Base-by-base conservation (phyloP, 495 filamentous ascomycete genomes). In the Echria macrotheca region DNA sequence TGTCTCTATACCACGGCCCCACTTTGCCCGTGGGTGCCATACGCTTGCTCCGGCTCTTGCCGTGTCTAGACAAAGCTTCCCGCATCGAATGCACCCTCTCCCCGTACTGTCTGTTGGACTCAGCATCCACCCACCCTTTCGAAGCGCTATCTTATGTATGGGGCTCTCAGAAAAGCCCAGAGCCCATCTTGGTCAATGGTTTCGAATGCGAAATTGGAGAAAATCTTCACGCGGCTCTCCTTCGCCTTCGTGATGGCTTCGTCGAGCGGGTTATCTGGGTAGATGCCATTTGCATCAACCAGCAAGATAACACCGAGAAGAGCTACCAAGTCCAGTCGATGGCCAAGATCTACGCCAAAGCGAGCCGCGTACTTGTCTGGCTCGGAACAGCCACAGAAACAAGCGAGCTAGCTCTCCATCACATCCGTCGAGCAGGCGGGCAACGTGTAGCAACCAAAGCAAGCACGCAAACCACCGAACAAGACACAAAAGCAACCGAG, bases 281-380 rank as follows among this genome's bases (percentile, higher is more conserved):
- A 39, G 36, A 39, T 39, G 36, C 36, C 17, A 39, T 39, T 17
- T 39, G 36, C 23, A 44, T 44, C 26, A 49, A 63, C 38, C 59
- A 65, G 44, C 18, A 45, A 2, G 43, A 61, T 19, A 0, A 10
- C 1, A 19, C 38, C 11, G 63, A 66, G 36, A 48, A 36, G 8
- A 28, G 8, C 0, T 29, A 47, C 7, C 60, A 63, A 22, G 51
- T 66, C 14, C 48, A 54, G 51, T 17, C 49, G 3, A 63, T 66
- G 55, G 53, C 54, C 4, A 58, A 50, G 58, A 69, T 73, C 46
- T 73, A 71, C 47, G 44, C 29, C 10, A 49, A 55, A 47, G 67
- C 68, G 25, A 50, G 33, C 8, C 48, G 55, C n/a, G 64, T 70
- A 11, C 55, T 17, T 31, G 28, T 31, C 7, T 31, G 28, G 28